A percentile compares a stretch with the other conserved stretches of the same genome.
Evolutionary conservation across 352 stramenopile genomes (phyloP).

Genomic region (Globisporangium takayamanum): DNA sequence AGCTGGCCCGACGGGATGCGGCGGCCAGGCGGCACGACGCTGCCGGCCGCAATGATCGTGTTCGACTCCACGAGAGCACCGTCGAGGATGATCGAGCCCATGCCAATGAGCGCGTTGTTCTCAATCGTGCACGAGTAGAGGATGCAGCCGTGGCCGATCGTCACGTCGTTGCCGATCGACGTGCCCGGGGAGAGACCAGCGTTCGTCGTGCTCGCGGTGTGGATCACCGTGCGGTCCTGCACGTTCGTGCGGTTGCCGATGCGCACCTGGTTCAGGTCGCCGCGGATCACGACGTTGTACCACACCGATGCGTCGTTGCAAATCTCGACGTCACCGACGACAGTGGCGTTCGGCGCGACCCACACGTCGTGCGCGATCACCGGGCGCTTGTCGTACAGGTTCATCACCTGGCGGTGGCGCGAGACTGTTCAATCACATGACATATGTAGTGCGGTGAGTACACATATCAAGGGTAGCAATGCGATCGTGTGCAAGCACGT

Average conservation of each 20-base stretch:
- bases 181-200: conserved; percentile 75
- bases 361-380: conserved; percentile 89
- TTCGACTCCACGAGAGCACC: conserved; percentile 90
- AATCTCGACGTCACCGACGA: conserved; percentile 95
- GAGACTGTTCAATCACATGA: conserved; percentile 51
- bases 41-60: conserved; percentile 93
- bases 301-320: conserved; percentile 92
- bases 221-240: conserved; percentile 94
- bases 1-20: conserved; percentile 90
- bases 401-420: conserved; percentile 91
- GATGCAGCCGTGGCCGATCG: conserved; percentile 92
- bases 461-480: too few species aligned
- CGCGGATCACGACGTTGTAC: conserved; percentile 95
- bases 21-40: conserved; percentile 87
- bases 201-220: conserved; percentile 81
- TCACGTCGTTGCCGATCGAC: conserved; percentile 95
- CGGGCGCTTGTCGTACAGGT: conserved; percentile 90
- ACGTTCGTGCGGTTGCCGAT: conserved; percentile 96
- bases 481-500: too few species aligned
- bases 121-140: conserved; percentile 96
- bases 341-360: conserved; percentile 94
- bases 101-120: conserved; percentile 94
- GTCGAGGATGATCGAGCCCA: conserved; percentile 93
- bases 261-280: conserved; percentile 88
- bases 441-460: background rate